Evolutionary conservation across 441 rosid genomes (phyloP), one percentile per base, ranked within the genome.

Genomic region (Gossypium lobatum): DNA sequence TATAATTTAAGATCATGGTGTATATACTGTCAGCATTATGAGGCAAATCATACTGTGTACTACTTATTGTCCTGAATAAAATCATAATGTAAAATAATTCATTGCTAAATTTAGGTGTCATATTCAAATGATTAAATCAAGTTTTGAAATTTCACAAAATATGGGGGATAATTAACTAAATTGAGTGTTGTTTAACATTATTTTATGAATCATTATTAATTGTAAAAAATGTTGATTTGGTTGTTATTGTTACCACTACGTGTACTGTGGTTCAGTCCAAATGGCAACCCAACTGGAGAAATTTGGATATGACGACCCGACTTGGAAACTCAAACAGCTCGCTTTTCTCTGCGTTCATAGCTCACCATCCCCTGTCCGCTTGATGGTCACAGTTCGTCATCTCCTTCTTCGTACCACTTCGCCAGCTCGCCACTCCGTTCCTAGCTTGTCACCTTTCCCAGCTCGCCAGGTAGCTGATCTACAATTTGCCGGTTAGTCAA

Each of bases 61-160:
- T 2, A 26, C 10, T 60, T 28, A 61, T 61, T 28, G 28, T 61
- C 65, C 42, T 23, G 60, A 39, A 21, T 37, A 16, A 61, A 64
- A 64, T 23, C 69, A 69, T 75, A 58, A 60, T 9, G 17, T 76
- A 16, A 10, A 34, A 61, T 75, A 61, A 76, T 62, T 62, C 46
- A 31, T 9, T 62, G 28, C 70, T 50, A 48, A 75, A 62, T 61
- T n/a, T 46, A 70, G n/a, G 45, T 69, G 45, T 60, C 77, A 54
- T n/a, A 21, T 26, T 17, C 46, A 55, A 16, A 26, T 28, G 65
- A 61, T 34, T 61, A 16, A 31, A 61, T 2, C 6, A 26, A 6
- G 1, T 61, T 61, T n/a, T 6, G 20, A 60, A 14, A 26, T 13
- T 60, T 60, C 17, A 60, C 7, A 60, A 60, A 26, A 2, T 4